Base-by-base conservation (phyloP, 106 monocot species). In the Apostasia ramifera region DNA sequence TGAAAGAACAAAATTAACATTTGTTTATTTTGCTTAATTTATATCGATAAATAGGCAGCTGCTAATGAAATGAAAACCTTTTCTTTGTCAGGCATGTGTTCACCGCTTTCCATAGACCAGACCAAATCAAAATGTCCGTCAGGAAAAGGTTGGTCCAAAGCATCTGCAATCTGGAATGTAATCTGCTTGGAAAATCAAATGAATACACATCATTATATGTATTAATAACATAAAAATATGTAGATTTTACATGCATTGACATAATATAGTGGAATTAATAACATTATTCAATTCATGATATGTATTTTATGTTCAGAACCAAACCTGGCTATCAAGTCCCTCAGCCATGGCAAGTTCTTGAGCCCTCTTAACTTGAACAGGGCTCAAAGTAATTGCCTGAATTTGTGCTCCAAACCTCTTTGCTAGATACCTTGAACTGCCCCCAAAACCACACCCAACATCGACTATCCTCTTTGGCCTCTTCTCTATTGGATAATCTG, bases 31-130 rank as follows among this genome's bases (percentile, higher is more conserved):
- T 26, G 26, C 26, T 26, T 26, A 26, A 26, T 26, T 26, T n/a
- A n/a, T n/a, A n/a, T n/a, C n/a, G 26, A 26, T 26, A 26, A 26
- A 26, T 26, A 26, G 26, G 26, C 26, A 26, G 26, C 26, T 0
- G 26, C 26, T 26, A 26, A 50, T 50, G 26, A 26, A 26, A 26
- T 26, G 26, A 59, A 59, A 0, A 89, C 89, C 84, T 90, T 84
- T 11, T 10, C 45, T 75, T 89, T 94, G 68, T 90, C 84, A 39
- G 89, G 93, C 86, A 94, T 94, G 77, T 90, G 86, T 71, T 90
- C 93, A 8, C 86, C 90, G 53, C 86, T 94, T 70, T 94, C 89
- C 93, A 90, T 81, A 59, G 93, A 84, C 93, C 93, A 94, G 13
- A 94, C 93, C 3, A 90, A 82, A 72, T 90, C 82, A 71, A 90